phyloP scores from a whole-genome alignment of 129 eudicot genomes.

The Saussurea involucrata region DNA sequence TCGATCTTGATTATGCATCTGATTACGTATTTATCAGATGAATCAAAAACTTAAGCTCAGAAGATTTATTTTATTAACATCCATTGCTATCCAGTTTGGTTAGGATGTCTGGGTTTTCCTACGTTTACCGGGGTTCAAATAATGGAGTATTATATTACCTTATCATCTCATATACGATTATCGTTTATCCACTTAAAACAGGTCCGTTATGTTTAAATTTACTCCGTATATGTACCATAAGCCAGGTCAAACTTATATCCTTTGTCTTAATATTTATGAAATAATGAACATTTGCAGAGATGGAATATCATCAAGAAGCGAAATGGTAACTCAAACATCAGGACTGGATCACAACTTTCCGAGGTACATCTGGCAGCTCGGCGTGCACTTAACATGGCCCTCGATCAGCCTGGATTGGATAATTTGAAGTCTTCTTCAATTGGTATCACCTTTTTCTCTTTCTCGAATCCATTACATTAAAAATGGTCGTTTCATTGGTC shows the following conservation, averaged over 20 bases:
- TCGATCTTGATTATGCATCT: neutral
- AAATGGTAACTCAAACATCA: conserved; percentile 40
- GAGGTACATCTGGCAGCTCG: conserved; percentile 74
- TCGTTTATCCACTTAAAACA: neutral
- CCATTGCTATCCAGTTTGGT: conserved; percentile 54
- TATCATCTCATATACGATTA: neutral
- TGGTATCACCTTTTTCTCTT: conserved; percentile 17
- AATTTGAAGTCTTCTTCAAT: conserved; percentile 39
- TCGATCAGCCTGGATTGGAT: conserved; percentile 50
- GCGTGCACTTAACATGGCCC: conserved; percentile 62
- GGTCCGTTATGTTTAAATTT: neutral
- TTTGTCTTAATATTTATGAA: conserved; percentile 21
- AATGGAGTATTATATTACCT: conserved; percentile 16
- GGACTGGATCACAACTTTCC: conserved; percentile 60
- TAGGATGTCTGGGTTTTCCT: conserved; percentile 44
- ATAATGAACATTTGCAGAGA: conserved; percentile 59
- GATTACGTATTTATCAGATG: neutral
- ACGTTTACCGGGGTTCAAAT: conserved; percentile 50
- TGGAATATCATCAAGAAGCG: conserved; percentile 75
- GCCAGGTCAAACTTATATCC: neutral
- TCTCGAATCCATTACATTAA: neutral
- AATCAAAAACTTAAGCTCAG: neutral
- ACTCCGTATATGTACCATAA: neutral
- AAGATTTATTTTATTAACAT: conserved; percentile 2
- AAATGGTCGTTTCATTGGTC: neutral